Percentiles rank a stretch among this genome's conserved stretches.
Conservation (phyloP, 1,284 basidiomycete genomes). For the Ceratobasidium sp. region DNA sequence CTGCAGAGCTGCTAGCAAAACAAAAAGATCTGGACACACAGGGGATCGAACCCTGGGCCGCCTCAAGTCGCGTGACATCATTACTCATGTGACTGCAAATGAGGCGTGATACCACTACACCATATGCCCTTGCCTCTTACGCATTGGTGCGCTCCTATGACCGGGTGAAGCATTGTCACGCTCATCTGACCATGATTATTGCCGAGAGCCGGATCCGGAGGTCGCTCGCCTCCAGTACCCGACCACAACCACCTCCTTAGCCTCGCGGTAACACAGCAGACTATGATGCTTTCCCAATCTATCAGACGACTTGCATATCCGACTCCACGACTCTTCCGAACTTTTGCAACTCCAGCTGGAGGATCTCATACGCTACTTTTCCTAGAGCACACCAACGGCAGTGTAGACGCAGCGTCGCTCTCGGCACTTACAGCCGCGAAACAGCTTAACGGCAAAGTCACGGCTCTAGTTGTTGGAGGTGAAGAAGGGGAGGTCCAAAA, state of each 20-base stretch:
- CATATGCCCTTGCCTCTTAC: conserved; percentile 28
- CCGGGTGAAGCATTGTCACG: too few relatives aligned
- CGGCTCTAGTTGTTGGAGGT: conserved; percentile 84
- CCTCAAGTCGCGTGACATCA: conserved; percentile 26
- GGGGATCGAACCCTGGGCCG: conserved; percentile 44
- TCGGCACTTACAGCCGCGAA: conserved; percentile 91
- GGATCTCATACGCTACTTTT: conserved; percentile 80
- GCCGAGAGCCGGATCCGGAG: conserved; percentile 27
- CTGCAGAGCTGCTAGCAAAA: neutral
- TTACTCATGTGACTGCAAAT: conserved; percentile 24
- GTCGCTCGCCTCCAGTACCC: neutral
- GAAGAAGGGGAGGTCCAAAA: conserved; percentile 75
- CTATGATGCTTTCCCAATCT: conserved; percentile 22
- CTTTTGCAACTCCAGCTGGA: conserved; percentile 20
- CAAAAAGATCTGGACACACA: conserved; percentile 38
- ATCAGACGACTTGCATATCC: conserved; percentile 1
- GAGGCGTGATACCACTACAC: conserved; percentile 43
- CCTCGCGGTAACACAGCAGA: neutral
- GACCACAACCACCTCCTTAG: neutral
- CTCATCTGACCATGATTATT: conserved; percentile 33
- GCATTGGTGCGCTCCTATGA: too few relatives aligned
- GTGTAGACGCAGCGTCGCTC: conserved; percentile 86
- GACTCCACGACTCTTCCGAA: neutral
- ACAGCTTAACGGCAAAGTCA: conserved; percentile 86
- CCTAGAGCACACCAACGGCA: conserved; percentile 87